These are phyloP conservation scores for Daedaleopsis nitida DNA, from an alignment of 768 basidiomycete species.

Conservation along the genomic window DNA sequence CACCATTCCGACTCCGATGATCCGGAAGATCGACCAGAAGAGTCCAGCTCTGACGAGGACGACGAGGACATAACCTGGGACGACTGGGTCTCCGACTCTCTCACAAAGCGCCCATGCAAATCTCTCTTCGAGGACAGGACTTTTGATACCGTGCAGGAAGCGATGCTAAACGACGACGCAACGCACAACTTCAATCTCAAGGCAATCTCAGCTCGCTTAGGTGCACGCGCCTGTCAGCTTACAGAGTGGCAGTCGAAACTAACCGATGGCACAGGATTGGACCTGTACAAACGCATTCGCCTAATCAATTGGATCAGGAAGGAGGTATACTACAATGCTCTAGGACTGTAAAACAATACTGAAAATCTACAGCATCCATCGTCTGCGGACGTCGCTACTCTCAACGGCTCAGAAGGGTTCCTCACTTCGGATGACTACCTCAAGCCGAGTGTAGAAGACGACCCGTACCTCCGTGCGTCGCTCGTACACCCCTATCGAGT, in stretches of 20 bases:
- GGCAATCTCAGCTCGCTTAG: conserved; percentile 48
- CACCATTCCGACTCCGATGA: conserved; percentile 5
- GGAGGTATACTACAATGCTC: conserved; percentile 45
- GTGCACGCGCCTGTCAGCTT: conserved; percentile 35
- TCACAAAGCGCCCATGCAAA: conserved; percentile 50
- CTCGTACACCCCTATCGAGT: neutral
- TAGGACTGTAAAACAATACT: neutral
- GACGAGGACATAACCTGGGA: conserved; percentile 69
- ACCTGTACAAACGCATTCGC: conserved; percentile 77
- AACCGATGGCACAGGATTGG: conserved; percentile 53
- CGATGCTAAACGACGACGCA: conserved; percentile 60
- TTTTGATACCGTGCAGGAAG: conserved; percentile 60
- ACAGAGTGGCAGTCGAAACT: neutral
- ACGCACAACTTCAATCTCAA: conserved; percentile 66
- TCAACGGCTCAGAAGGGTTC: conserved; percentile 63
- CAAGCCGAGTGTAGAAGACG: conserved; percentile 80
- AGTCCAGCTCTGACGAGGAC: conserved; percentile 25
- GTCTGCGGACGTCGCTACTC: conserved; percentile 42
- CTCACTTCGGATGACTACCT: conserved; percentile 80
- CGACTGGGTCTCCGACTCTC: conserved; percentile 79
- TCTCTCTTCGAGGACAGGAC: conserved; percentile 76
- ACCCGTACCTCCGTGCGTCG: conserved; percentile 83
- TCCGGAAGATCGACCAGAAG: neutral
- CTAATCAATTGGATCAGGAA: conserved; percentile 88
- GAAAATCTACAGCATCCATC: conserved; percentile 50